phyloP scores from a whole-genome alignment of 495 filamentous ascomycete species.

The Penicillium mononematosum region DNA sequence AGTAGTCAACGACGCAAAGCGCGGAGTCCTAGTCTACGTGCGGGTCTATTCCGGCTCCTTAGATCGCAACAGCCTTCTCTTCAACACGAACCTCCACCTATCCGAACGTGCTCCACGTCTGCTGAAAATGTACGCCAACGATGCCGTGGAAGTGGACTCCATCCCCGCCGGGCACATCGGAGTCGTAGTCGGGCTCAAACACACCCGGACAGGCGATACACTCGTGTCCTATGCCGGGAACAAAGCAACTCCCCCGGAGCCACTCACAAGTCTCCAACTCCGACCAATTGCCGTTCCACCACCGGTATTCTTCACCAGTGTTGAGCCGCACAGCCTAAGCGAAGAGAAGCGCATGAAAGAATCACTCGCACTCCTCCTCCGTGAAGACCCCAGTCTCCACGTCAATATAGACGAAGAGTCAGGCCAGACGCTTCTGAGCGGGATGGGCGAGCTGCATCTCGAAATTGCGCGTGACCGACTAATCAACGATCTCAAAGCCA shows the following conservation, averaged over 20 bases:
- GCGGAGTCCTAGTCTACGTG: slow-evolving; percentile 88
- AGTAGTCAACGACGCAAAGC: slow-evolving; percentile 82
- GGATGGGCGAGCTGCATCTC: slow-evolving; percentile 98
- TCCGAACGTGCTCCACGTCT: slow-evolving; percentile 79
- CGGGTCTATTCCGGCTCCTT: slow-evolving; percentile 87
- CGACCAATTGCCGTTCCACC: slow-evolving; percentile 88
- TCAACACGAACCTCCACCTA: slow-evolving; percentile 83
- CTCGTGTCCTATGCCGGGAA: slow-evolving; percentile 69
- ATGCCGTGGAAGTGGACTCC: slow-evolving; percentile 77
- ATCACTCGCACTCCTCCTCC: slow-evolving; percentile 70
- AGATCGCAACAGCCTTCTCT: slow-evolving; percentile 68
- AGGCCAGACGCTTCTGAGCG: slow-evolving; percentile 86
- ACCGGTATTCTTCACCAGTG: slow-evolving; percentile 90
- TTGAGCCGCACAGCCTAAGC: slow-evolving; percentile 77
- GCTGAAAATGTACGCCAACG: slow-evolving; percentile 87
- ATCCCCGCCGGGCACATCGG: slow-evolving; percentile 89
- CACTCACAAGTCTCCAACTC: slow-evolving; percentile 73
- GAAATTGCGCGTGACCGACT: slow-evolving; percentile 91
- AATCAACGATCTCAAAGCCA: slow-evolving; percentile 84
- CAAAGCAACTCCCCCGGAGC: slow-evolving; percentile 62
- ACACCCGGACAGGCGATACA: slow-evolving; percentile 90
- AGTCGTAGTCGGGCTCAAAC: slow-evolving; percentile 88
- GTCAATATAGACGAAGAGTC: slow-evolving; percentile 84
- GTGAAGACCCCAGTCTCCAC: slow-evolving; percentile 93
- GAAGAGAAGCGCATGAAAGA: slow-evolving; percentile 76